Conservation (phyloP, 2,329 filamentous ascomycete genomes). For the Hypoxylon sp. region DNA sequence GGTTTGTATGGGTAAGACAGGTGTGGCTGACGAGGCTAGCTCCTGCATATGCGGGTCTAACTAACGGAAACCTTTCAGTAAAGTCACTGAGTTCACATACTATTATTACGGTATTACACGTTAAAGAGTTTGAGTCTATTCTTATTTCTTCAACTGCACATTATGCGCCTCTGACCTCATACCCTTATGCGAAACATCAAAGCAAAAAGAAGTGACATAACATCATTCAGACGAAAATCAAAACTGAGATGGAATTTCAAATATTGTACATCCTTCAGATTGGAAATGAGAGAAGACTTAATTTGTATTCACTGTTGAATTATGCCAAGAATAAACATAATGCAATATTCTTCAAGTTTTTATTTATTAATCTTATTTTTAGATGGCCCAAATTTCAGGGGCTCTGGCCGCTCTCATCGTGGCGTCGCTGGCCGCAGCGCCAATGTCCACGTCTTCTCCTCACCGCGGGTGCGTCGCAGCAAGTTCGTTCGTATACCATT, state of each 20-base stretch:
- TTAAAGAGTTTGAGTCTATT: no score
- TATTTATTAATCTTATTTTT: conserved; percentile 22
- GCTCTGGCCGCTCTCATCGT: conserved; percentile 18
- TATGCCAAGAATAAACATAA: not conserved
- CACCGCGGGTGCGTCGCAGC: not conserved
- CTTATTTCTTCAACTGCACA: no score
- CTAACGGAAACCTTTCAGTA: conserved; percentile 2
- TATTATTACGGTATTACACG: no score
- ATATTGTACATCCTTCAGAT: no score
- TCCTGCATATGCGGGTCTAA: conserved; percentile 4
- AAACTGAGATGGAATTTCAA: no score
- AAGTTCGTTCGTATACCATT: conserved; percentile 10
- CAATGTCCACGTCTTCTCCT: conserved; percentile 4
- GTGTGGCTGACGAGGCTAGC: conserved; percentile 25
- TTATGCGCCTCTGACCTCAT: conserved; percentile 23
- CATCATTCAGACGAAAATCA: no score
- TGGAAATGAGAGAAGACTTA: no score
- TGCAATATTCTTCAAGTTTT: no score
- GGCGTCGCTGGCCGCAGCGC: conserved; percentile 24
- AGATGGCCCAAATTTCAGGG: conserved; percentile 18
- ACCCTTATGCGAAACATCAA: conserved; percentile 25
- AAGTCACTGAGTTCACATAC: no score
- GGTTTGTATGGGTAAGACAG: conserved; percentile 7
- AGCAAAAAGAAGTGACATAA: no score
- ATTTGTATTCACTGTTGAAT: no score